Conservation (phyloP, 768 basidiomycete species). For the Calvatia gigantea region DNA sequence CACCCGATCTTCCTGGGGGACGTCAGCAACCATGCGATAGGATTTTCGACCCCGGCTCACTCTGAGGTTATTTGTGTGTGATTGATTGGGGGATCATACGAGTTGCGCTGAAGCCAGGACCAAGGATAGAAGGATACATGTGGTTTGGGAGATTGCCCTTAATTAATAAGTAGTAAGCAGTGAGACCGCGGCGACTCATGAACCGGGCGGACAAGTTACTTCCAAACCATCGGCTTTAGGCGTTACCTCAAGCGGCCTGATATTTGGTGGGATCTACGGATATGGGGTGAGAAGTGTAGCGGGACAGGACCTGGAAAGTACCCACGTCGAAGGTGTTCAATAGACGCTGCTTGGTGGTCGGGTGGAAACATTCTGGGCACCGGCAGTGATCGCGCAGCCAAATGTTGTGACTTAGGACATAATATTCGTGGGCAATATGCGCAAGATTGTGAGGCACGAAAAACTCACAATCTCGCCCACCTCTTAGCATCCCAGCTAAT, state of each 20-base stretch:
- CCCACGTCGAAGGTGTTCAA: conserved; percentile 79
- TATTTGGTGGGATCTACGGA: conserved; percentile 69
- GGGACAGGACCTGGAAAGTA: not conserved
- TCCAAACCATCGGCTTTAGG: conserved; percentile 61
- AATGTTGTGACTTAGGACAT: conserved; percentile 67
- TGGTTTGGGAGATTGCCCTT: conserved; percentile 54
- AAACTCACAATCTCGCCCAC: conserved; percentile 76
- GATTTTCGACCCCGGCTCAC: conserved; percentile 32
- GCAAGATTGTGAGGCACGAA: not conserved
- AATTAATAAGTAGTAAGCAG: not conserved
- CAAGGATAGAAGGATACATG: conserved; percentile 89
- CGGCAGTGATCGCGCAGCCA: conserved; percentile 95
- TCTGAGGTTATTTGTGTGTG: conserved; percentile 29
- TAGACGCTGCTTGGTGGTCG: conserved; percentile 86
- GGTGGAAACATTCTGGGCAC: conserved; percentile 83
- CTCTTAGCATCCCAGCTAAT: conserved; percentile 70
- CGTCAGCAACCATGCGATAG: not conserved
- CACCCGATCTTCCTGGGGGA: conserved; percentile 65
- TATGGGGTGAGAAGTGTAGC: not conserved
- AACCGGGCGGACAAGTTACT: conserved; percentile 62
- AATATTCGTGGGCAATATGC: not conserved
- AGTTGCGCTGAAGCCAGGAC: conserved; percentile 74
- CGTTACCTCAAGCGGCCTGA: conserved; percentile 59
- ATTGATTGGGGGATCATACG: conserved; percentile 70
- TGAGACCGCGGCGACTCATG: not conserved